These are phyloP conservation scores for Bombardia bombarda DNA, from an alignment of 495 filamentous ascomycete genomes.

Conservation along the genomic window DNA sequence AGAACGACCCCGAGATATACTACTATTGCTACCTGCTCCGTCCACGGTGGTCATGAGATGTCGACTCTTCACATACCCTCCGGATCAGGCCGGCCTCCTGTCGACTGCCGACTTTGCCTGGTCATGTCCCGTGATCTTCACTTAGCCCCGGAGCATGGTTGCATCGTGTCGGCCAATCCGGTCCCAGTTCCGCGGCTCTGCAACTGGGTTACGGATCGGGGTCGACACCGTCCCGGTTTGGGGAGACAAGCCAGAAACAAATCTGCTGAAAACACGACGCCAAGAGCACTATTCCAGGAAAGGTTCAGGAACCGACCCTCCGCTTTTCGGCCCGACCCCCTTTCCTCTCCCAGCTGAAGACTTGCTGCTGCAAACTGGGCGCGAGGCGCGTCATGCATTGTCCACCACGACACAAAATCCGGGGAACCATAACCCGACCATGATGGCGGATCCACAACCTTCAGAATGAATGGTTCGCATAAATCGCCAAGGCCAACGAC, in stretches of 20 bases:
- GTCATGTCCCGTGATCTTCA: no score
- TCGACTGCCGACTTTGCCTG: no score
- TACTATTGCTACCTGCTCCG: constrained; percentile 29
- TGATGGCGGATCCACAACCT: neutral
- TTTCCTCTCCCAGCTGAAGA: neutral
- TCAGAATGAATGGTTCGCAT: no score
- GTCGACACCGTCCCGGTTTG: neutral
- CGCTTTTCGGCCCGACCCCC: neutral
- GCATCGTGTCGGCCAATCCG: neutral
- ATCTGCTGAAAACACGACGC: neutral
- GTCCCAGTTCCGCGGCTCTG: neutral
- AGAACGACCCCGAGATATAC: constrained; percentile 30
- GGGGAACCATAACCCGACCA: neutral
- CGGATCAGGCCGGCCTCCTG: no score
- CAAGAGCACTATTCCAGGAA: neutral
- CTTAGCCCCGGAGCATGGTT: no score
- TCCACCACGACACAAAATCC: neutral
- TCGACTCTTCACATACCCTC: no score
- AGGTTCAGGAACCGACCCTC: neutral
- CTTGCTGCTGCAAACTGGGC: no score
- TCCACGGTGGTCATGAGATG: no score
- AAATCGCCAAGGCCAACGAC: neutral
- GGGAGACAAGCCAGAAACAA: neutral
- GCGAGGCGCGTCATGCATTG: neutral
- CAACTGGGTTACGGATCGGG: no score